Conservation (phyloP, 2,329 filamentous ascomycete species). For the Fusarium floridanum region DNA sequence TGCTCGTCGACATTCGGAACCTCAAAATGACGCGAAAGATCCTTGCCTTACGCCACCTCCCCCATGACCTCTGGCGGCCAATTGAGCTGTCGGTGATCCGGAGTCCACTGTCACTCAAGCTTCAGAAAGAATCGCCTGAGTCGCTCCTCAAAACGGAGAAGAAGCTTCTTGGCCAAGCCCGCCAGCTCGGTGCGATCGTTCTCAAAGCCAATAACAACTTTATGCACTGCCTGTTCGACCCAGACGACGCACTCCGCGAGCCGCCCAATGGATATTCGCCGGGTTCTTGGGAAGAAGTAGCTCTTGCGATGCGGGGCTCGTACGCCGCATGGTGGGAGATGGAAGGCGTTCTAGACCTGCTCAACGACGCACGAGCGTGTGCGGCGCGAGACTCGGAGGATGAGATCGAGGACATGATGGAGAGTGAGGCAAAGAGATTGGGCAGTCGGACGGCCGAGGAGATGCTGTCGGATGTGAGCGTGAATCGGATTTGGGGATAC, state of each 20-base stretch:
- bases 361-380: background rate
- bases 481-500: conserved; percentile 11
- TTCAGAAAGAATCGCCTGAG: background rate
- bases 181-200: background rate
- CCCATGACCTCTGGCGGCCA: background rate
- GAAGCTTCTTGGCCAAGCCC: conserved; percentile 1
- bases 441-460: background rate
- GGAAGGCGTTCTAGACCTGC: conserved; percentile 1
- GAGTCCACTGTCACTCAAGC: conserved; percentile 6
- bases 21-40: conserved; percentile 15
- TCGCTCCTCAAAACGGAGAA: background rate
- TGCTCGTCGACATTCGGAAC: conserved; percentile 16
- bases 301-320: background rate
- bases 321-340: conserved; percentile 15
- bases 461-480: background rate
- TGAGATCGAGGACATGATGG: background rate
- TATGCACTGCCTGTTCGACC: conserved; percentile 6
- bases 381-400: background rate
- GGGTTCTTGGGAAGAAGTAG: conserved; percentile 8
- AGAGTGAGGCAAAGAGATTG: background rate
- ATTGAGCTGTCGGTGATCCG: conserved; percentile 11
- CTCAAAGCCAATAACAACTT: background rate
- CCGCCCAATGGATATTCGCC: too few relatives aligned
- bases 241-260: background rate
- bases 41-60: background rate